A percentile compares a stretch with the other conserved stretches of the same genome.
Conservation (phyloP, 2,329 filamentous ascomycete species). For the Hymenoscyphus salicellus region DNA sequence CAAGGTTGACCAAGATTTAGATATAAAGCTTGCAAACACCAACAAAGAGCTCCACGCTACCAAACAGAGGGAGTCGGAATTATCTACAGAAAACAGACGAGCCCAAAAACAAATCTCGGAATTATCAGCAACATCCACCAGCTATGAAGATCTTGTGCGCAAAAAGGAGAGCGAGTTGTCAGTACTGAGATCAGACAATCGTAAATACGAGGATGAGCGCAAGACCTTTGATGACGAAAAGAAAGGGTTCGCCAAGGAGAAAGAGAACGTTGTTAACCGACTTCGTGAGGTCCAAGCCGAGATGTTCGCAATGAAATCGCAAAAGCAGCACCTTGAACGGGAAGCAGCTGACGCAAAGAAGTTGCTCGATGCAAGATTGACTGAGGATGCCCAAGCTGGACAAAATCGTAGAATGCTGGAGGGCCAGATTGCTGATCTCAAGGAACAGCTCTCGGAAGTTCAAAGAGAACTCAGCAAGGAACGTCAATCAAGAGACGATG, state of each 20-base stretch:
- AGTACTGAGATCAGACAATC: slow-evolving; percentile 79
- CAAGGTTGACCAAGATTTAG: slow-evolving; percentile 82
- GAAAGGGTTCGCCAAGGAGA: slow-evolving; percentile 66
- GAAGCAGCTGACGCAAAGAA: slow-evolving; percentile 86
- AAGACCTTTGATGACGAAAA: slow-evolving; percentile 77
- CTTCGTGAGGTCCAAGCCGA: slow-evolving; percentile 86
- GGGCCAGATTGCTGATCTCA: slow-evolving; percentile 81
- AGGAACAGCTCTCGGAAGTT: slow-evolving; percentile 76
- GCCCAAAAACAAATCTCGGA: slow-evolving; percentile 83
- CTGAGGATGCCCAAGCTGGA: slow-evolving; percentile 81
- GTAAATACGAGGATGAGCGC: slow-evolving; percentile 77
- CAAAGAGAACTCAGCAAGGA: slow-evolving; percentile 89
- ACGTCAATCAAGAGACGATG: slow-evolving; percentile 89
- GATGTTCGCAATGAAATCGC: slow-evolving; percentile 78
- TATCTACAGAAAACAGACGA: slow-evolving; percentile 75
- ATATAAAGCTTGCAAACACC: slow-evolving; percentile 74
- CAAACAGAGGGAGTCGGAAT: slow-evolving; percentile 71
- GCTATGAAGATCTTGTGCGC: slow-evolving; percentile 90
- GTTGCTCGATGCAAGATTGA: slow-evolving; percentile 81
- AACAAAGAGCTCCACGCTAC: slow-evolving; percentile 76
- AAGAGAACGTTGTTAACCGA: slow-evolving; percentile 71
- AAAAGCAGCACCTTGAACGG: slow-evolving; percentile 78
- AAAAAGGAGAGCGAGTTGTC: slow-evolving; percentile 92
- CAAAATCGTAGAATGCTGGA: slow-evolving; percentile 81
- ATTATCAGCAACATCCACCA: slow-evolving; percentile 85